These are phyloP conservation scores for Fraxinus baroniana DNA, from an alignment of 305 asterid species.

Conservation along the genomic window DNA sequence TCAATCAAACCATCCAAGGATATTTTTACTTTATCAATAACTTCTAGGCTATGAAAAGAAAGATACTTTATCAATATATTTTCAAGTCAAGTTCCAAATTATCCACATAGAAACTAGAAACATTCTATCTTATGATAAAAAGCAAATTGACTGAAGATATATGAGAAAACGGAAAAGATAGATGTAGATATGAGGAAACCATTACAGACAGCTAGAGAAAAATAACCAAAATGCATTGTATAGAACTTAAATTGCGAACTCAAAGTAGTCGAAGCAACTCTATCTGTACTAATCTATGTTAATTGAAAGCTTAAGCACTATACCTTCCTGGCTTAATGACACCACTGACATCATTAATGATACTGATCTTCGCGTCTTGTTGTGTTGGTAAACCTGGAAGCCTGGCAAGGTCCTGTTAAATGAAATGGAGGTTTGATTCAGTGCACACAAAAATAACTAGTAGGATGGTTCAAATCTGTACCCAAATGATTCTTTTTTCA, in stretches of 20 bases:
- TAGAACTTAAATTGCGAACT: background rate
- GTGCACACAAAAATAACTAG: background rate
- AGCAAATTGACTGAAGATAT: background rate
- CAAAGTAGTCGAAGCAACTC: background rate
- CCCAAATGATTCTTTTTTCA: background rate
- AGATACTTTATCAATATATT: background rate
- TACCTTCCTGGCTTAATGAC: constrained; percentile 61
- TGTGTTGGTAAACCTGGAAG: constrained; percentile 42
- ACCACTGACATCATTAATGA: constrained; percentile 48
- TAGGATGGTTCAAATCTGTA: background rate
- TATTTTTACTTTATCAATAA: background rate
- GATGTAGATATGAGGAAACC: background rate
- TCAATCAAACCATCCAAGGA: background rate
- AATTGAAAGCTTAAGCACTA: background rate
- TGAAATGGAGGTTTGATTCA: constrained; percentile 13
- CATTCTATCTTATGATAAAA: background rate
- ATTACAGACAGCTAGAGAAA: background rate
- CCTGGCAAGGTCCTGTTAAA: constrained; percentile 40
- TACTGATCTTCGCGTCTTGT: constrained; percentile 40
- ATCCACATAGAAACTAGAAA: background rate
- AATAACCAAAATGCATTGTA: background rate
- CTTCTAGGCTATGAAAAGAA: background rate
- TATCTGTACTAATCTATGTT: background rate
- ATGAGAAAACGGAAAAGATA: background rate
- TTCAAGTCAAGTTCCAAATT: background rate